Conservation (phyloP, 768 basidiomycete species). For the Coprinopsis strossmayeri region DNA sequence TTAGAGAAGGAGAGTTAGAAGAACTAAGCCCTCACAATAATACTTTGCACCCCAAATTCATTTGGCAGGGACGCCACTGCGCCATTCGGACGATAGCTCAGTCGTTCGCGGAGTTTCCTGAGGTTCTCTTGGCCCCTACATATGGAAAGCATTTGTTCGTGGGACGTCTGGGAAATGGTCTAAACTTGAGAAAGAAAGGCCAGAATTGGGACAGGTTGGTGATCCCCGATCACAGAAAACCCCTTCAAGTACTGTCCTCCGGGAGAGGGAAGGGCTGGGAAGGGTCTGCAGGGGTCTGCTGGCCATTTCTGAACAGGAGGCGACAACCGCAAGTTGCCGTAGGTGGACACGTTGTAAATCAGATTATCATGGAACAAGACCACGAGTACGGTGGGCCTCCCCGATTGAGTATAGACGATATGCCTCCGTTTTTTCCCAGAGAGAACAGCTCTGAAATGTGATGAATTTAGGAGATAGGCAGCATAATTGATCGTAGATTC, state of each 20-base stretch:
- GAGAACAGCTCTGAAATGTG: not conserved
- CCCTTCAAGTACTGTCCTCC: constrained; percentile 25
- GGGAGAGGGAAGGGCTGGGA: no score
- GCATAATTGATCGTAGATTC: constrained; percentile 16
- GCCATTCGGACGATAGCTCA: not conserved
- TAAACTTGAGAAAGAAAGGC: constrained; percentile 28
- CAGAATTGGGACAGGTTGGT: constrained; percentile 33
- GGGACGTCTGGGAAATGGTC: constrained; percentile 5
- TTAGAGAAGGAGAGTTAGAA: not conserved
- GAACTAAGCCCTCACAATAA: not conserved
- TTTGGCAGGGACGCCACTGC: not conserved
- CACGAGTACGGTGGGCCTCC: constrained; percentile 9
- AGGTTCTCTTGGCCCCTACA: not conserved
- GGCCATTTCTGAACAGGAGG: no score
- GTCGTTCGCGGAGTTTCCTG: constrained; percentile 2
- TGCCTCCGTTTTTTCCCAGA: constrained; percentile 11
- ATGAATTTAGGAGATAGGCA: constrained; percentile 14
- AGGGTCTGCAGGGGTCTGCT: no score
- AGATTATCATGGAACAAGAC: constrained; percentile 8
- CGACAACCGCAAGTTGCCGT: constrained; percentile 31
- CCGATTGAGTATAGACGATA: constrained; percentile 20
- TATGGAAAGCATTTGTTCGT: not conserved
- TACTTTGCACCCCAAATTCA: not conserved
- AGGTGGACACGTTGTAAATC: constrained; percentile 4
- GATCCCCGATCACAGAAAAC: constrained; percentile 53